Percentiles rank a stretch among this genome's conserved stretches.
Evolutionary conservation across 2,329 filamentous ascomycete genomes (phyloP).

Genomic region (Aspergillus sp.): DNA sequence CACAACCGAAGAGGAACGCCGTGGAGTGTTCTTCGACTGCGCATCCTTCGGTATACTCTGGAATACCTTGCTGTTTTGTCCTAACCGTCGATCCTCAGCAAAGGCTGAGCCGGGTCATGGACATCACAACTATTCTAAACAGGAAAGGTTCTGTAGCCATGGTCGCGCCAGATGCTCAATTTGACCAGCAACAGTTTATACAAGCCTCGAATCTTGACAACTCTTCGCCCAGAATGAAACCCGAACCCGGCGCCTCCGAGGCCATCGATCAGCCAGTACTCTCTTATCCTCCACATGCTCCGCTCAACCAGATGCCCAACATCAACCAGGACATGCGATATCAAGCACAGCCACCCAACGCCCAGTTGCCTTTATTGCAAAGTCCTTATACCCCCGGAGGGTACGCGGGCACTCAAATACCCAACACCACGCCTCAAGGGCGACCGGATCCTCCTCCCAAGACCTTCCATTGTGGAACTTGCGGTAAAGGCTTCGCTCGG

Average conservation of each 20-base stretch:
- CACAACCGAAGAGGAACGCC: constrained; percentile 9
- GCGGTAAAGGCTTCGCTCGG: constrained; percentile 87
- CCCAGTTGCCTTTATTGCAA: constrained; percentile 59
- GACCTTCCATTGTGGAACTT: constrained; percentile 87
- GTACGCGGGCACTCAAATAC: constrained; percentile 54
- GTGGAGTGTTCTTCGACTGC: constrained; percentile 24
- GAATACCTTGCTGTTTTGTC: constrained; percentile 30
- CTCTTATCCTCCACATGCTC: constrained; percentile 62
- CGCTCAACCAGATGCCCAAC: constrained; percentile 55
- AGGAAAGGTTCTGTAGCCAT: constrained; percentile 53
- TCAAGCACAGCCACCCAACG: constrained; percentile 56
- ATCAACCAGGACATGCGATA: constrained; percentile 59
- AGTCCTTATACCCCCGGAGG: constrained; percentile 57
- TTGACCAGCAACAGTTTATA: constrained; percentile 51
- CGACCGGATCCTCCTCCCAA: constrained; percentile 63
- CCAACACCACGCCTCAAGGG: constrained; percentile 49
- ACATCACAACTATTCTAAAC: constrained; percentile 58
- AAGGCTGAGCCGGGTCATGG: constrained; percentile 50
- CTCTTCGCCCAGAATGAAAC: constrained; percentile 60
- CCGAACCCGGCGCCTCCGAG: constrained; percentile 62
- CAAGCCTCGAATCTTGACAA: constrained; percentile 45
- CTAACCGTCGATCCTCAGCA: constrained; percentile 37
- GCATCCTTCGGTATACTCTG: constrained; percentile 21
- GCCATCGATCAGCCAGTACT: constrained; percentile 60
- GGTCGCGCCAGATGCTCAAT: constrained; percentile 47